Evolutionary conservation across 2,329 filamentous ascomycete genomes (phyloP).

Genomic region (Fusarium concolor): DNA sequence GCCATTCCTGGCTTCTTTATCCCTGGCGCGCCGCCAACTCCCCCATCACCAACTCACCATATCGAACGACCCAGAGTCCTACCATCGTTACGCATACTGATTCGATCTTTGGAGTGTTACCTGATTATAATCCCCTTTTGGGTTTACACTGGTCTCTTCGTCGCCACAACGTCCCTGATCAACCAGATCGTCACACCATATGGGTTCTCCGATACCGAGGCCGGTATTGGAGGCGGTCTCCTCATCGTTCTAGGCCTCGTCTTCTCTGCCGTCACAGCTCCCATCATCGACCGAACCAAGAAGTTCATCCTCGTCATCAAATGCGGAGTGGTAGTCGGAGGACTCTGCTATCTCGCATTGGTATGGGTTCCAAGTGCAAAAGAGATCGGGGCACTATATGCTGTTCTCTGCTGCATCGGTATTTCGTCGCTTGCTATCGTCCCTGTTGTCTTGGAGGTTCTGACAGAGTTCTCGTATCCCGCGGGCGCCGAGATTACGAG

Average conservation of each 20-base stretch:
- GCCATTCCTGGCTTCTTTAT: not conserved
- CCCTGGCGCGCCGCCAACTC: accelerated
- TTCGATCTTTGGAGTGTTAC: not conserved
- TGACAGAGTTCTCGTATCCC: not conserved
- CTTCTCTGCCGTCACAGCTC: not conserved
- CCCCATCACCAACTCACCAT: not conserved
- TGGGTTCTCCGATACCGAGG: no score
- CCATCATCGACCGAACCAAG: not conserved
- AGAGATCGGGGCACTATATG: not conserved
- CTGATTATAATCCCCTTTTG: not conserved
- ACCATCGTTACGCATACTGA: not conserved
- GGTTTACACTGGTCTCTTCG: not conserved
- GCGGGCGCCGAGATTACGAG: not conserved
- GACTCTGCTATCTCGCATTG: not conserved
- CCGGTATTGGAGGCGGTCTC: not conserved
- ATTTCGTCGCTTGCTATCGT: not conserved
- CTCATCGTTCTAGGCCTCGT: not conserved
- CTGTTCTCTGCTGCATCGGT: not conserved
- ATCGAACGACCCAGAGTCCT: not conserved
- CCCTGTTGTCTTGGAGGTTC: not conserved
- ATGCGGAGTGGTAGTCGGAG: not conserved
- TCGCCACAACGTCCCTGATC: not conserved
- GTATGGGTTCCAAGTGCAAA: not conserved
- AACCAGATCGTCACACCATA: no score
- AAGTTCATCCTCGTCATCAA: not conserved